Conservation (phyloP, 345 rosid genomes). For the Eucalyptus coolabah region DNA sequence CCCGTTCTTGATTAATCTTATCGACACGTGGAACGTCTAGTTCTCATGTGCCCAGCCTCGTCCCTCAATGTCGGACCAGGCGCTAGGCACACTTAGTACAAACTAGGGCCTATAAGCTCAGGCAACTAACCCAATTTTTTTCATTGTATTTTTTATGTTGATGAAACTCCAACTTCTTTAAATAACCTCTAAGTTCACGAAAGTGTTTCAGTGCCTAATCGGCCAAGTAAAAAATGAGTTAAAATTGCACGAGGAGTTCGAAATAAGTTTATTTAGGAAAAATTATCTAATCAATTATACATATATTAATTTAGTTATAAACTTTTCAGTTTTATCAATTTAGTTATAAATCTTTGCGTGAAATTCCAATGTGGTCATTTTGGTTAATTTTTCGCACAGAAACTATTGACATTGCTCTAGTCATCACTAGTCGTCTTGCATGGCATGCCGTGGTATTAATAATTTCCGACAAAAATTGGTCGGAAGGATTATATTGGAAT, state of each 20-base stretch:
- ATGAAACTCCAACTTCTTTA: neutral
- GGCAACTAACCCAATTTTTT: neutral
- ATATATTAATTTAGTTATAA: neutral
- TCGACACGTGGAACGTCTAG: neutral
- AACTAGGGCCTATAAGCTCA: neutral
- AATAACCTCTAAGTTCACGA: neutral
- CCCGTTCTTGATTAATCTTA: neutral
- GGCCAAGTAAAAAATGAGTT: neutral
- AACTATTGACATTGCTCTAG: neutral
- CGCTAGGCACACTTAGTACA: neutral
- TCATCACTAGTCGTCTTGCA: accelerated
- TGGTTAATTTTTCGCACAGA: neutral
- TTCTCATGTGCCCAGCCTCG: neutral
- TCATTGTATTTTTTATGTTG: neutral
- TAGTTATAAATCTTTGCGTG: neutral
- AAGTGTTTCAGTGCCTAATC: neutral
- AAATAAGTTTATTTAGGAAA: neutral
- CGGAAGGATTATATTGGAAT: neutral
- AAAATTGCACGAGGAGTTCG: neutral
- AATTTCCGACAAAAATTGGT: neutral
- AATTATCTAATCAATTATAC: neutral
- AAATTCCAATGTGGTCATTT: neutral
- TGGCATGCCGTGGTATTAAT: neutral
- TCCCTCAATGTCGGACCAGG: neutral
- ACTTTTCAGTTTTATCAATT: neutral